Evolutionary conservation across 345 rosid species (phyloP).

Genomic region (Eucalyptus globulus): DNA sequence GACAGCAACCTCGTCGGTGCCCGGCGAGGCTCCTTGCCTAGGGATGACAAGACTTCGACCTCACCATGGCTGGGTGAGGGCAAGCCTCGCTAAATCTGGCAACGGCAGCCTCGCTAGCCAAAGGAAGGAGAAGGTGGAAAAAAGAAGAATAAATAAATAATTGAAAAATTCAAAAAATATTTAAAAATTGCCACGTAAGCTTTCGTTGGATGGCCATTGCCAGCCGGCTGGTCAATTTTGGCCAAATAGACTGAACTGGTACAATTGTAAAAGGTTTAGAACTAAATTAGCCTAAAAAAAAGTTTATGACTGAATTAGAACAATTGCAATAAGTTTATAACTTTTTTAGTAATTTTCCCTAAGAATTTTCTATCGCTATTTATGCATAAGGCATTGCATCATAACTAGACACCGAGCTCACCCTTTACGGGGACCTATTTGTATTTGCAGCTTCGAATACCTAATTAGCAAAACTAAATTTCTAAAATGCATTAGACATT

Average conservation of each 20-base stretch:
- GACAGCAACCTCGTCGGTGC: rapidly evolving
- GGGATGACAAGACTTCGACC: too few relatives aligned
- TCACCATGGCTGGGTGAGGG: too few relatives aligned
- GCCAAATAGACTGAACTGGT: rapidly evolving
- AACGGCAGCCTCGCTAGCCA: rapidly evolving
- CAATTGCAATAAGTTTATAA: rapidly evolving
- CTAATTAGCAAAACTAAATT: background rate
- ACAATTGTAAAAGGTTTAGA: too few relatives aligned
- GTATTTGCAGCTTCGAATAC: background rate
- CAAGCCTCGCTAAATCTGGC: too few relatives aligned
- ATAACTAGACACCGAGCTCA: background rate
- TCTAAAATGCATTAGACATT: background rate
- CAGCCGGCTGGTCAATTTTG: too few relatives aligned
- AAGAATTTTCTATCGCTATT: rapidly evolving
- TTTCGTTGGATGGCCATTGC: rapidly evolving
- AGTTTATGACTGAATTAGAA: rapidly evolving
- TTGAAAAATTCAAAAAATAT: too few relatives aligned
- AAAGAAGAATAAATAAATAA: too few relatives aligned
- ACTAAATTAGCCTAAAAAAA: too few relatives aligned
- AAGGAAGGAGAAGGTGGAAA: too few relatives aligned
- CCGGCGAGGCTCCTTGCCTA: rapidly evolving
- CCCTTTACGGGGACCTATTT: background rate
- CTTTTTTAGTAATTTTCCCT: too few relatives aligned
- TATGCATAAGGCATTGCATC: background rate
- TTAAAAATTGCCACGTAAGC: too few relatives aligned